Base-by-base conservation (phyloP, 495 filamentous ascomycete genomes). In the Xylaria sp. region DNA sequence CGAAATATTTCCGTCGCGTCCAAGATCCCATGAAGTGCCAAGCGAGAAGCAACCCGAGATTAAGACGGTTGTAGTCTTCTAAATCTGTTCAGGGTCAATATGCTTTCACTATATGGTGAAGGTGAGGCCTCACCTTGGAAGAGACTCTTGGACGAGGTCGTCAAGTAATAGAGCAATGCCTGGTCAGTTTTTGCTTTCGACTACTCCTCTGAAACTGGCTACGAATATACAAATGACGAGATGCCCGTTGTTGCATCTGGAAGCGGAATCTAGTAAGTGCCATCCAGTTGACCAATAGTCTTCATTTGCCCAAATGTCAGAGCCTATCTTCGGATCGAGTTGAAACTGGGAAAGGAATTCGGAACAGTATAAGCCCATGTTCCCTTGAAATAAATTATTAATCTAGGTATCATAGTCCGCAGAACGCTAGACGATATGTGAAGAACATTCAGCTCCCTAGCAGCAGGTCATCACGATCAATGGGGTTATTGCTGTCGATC, bases 131-230 rank as follows among this genome's bases (percentile, higher is more conserved):
- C 57, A 40, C 31, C 57, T 3, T 59, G 57, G 57, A 59, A 21
- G 57, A 37, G 57, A n/a, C 57, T 59, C 0, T 21, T 59, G 31
- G 57, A 59, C 12, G 57, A 59, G 57, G 33, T 59, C 14, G 37
- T 59, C 7, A 59, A 59, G 57, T 37, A 59, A 33, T 37, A 59
- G 7, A 59, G 57, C 8, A 59, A 59, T 21, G 57, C 37, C n/a
- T 33, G 37, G 57, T 59, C 57, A 7, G 57, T 59, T 19, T 59
- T 59, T 11, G 57, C 57, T 59, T 59, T 59, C 33, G 31, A 59
- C 33, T 59, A 59, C 33, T 37, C 7, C 15, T 6, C 31, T 21
- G 57, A 59, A 37, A n/a, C 6, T 6, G 57, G 33, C 31, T 37
- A 59, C 33, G 33, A 59, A 1, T 59, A 59, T 59, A 59, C 57